Evolutionary conservation across 2,329 filamentous ascomycete species (phyloP).

Genomic region (Bipolaris oryzae): DNA sequence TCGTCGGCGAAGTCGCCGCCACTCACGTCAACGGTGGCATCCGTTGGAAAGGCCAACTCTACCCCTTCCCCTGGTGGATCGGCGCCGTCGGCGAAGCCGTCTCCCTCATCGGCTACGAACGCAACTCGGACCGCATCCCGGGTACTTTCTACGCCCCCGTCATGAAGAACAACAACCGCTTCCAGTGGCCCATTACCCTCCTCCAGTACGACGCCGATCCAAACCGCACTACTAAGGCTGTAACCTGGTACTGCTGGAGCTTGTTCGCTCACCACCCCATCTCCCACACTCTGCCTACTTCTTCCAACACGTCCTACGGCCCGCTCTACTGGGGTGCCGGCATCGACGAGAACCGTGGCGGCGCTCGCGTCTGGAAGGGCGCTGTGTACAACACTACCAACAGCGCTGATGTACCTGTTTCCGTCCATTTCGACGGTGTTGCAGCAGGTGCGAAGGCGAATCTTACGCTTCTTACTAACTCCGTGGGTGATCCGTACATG

Average conservation of each 20-base stretch:
- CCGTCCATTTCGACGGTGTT: slow-evolving; percentile 40
- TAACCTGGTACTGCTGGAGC: slow-evolving; percentile 46
- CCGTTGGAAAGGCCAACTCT: slow-evolving; percentile 35
- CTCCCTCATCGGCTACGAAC: slow-evolving; percentile 68
- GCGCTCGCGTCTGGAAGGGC: slow-evolving; percentile 52
- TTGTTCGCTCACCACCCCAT: slow-evolving; percentile 53
- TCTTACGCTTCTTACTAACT: slow-evolving; percentile 54
- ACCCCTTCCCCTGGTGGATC: slow-evolving; percentile 52
- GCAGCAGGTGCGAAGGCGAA: slow-evolving; percentile 32
- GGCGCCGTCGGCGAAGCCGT: slow-evolving; percentile 69
- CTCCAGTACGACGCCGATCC: slow-evolving; percentile 51
- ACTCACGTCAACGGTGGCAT: slow-evolving; percentile 39
- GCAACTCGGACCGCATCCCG: slow-evolving; percentile 65
- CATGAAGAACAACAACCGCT: slow-evolving; percentile 44
- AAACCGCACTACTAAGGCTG: slow-evolving; percentile 35
- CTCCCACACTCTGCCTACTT: slow-evolving; percentile 52
- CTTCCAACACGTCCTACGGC: slow-evolving; percentile 46
- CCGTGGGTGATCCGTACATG: slow-evolving; percentile 48
- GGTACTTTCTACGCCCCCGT: slow-evolving; percentile 52
- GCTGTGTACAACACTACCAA: slow-evolving; percentile 58
- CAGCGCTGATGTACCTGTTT: slow-evolving; percentile 26
- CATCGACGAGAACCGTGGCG: slow-evolving; percentile 35
- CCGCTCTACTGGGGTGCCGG: slow-evolving; percentile 57
- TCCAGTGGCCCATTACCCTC: slow-evolving; percentile 48
- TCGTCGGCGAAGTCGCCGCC: slow-evolving; percentile 47